Evolutionary conservation across 2,329 filamentous ascomycete species (phyloP).

Genomic region (Penicillium brasilianum): DNA sequence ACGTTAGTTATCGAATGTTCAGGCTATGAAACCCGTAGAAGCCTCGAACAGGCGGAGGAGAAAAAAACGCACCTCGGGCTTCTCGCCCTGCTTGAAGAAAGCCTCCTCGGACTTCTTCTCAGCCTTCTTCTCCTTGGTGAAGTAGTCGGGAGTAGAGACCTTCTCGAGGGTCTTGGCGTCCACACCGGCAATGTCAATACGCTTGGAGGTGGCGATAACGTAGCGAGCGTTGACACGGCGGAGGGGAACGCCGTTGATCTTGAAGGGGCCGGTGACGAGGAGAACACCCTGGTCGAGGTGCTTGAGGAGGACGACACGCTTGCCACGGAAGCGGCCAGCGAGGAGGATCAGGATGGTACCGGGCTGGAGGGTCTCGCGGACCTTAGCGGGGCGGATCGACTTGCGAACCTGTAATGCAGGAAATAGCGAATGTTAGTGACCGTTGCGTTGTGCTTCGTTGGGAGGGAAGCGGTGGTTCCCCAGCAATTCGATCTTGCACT

Average conservation of each 20-base stretch:
- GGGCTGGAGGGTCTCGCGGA: conserved; percentile 87
- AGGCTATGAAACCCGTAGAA: neutral
- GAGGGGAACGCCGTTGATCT: conserved; percentile 99
- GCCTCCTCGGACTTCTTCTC: conserved; percentile 98
- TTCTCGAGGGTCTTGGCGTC: conserved; percentile 76
- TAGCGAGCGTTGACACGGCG: conserved; percentile 68
- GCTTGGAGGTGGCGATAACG: conserved; percentile 56
- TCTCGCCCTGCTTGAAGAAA: conserved; percentile 99
- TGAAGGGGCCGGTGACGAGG: conserved; percentile 99
- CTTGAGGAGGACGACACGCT: conserved; percentile 99
- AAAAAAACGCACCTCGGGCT: conserved; percentile 80
- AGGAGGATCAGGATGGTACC: conserved; percentile 98
- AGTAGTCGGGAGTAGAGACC: conserved; percentile 89
- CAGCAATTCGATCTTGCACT: neutral
- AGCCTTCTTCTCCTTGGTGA: conserved; percentile 86
- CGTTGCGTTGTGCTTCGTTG: conserved; percentile 3
- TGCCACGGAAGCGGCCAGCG: conserved; percentile 98
- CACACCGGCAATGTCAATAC: conserved; percentile 72
- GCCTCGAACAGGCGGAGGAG: neutral
- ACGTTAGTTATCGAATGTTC: conserved; percentile 15
- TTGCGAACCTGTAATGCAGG: conserved; percentile 79
- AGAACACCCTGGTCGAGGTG: conserved; percentile 95
- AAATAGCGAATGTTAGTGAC: conserved; percentile 31
- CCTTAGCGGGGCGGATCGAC: conserved; percentile 82
- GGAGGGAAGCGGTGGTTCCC: neutral